Conservation (phyloP, 768 basidiomycete genomes). For the Tephrocybe sp. region DNA sequence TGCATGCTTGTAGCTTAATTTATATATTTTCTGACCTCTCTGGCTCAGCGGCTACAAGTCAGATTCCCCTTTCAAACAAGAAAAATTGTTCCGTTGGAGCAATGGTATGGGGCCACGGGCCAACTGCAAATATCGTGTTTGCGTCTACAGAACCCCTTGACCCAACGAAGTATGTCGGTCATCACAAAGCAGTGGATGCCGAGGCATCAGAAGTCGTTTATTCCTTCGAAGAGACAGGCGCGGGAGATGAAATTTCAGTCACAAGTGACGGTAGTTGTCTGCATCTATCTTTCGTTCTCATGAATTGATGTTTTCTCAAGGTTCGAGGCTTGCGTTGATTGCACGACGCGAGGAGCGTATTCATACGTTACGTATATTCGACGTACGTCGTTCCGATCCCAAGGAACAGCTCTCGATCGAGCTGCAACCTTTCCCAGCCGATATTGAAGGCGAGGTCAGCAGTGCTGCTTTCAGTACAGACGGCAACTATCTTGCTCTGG, state of each 20-base stretch:
- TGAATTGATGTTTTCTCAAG: slow-evolving; percentile 18
- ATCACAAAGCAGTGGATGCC: slow-evolving; percentile 52
- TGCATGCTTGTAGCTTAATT: slow-evolving; percentile 11
- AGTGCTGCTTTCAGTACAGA: slow-evolving; percentile 56
- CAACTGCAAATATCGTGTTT: slow-evolving; percentile 41
- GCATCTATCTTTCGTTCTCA: not conserved
- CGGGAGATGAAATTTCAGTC: slow-evolving; percentile 52
- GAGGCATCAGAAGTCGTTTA: slow-evolving; percentile 20
- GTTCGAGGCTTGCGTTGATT: slow-evolving; percentile 29
- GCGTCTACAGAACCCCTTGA: slow-evolving; percentile 53
- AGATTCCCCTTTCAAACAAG: slow-evolving; percentile 13
- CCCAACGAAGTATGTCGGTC: slow-evolving; percentile 29
- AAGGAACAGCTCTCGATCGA: slow-evolving; percentile 26
- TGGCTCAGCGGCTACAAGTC: slow-evolving; percentile 6
- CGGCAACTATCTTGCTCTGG: slow-evolving; percentile 56
- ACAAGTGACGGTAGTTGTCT: slow-evolving; percentile 38
- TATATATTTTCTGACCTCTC: slow-evolving; percentile 19
- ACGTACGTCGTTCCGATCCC: slow-evolving; percentile 35
- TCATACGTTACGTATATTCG: slow-evolving; percentile 50
- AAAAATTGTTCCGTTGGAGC: slow-evolving; percentile 36
- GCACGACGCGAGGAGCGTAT: slow-evolving; percentile 26
- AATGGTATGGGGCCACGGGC: slow-evolving; percentile 49
- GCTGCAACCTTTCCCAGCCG: slow-evolving; percentile 33
- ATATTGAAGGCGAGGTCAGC: slow-evolving; percentile 44
- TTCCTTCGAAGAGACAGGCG: slow-evolving; percentile 43